These are phyloP conservation scores for Aspergillus sclerotioniger DNA, from an alignment of 495 filamentous ascomycete genomes.

Conservation along the genomic window DNA sequence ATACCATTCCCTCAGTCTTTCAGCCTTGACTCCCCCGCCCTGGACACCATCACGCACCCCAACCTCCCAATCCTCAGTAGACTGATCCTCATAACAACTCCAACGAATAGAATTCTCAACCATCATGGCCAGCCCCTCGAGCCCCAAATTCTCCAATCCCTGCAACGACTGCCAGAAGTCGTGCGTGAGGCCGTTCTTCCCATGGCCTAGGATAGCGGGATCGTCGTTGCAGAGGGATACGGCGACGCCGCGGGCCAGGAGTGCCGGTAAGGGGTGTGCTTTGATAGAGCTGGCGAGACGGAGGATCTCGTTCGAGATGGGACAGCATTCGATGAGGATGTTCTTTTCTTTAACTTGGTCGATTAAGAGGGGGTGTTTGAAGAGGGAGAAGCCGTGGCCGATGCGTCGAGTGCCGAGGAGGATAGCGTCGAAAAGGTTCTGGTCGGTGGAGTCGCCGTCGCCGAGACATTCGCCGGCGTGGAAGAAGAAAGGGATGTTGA, in stretches of 20 bases:
- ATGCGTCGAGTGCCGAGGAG: slow-evolving; percentile 22
- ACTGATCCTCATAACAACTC: slow-evolving; percentile 23
- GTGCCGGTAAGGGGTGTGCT: slow-evolving; percentile 22
- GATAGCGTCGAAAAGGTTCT: slow-evolving; percentile 22
- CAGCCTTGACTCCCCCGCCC: slow-evolving; percentile 15
- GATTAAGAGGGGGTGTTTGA: slow-evolving; percentile 24
- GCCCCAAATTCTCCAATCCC: slow-evolving; percentile 21
- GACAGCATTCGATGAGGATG: slow-evolving; percentile 23
- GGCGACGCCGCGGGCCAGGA: slow-evolving; percentile 22
- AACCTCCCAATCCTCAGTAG: slow-evolving; percentile 14
- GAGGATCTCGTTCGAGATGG: slow-evolving; percentile 26
- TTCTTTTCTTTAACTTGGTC: slow-evolving; percentile 14
- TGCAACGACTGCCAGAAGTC: slow-evolving; percentile 25
- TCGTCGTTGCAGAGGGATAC: slow-evolving; percentile 25
- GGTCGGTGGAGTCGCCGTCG: slow-evolving; percentile 24
- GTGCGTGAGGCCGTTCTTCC: slow-evolving; percentile 18
- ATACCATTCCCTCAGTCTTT: slow-evolving; percentile 16
- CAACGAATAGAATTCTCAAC: slow-evolving; percentile 23
- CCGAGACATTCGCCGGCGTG: slow-evolving; percentile 26
- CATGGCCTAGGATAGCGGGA: slow-evolving; percentile 22
- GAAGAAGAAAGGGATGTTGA: slow-evolving; percentile 24
- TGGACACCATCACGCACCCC: slow-evolving; percentile 18
- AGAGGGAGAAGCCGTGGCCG: slow-evolving; percentile 24
- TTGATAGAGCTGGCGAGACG: slow-evolving; percentile 19
- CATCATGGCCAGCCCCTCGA: slow-evolving; percentile 18